Conservation (phyloP, 2,329 filamentous ascomycete genomes). For the Calonectria pauciramosa region DNA sequence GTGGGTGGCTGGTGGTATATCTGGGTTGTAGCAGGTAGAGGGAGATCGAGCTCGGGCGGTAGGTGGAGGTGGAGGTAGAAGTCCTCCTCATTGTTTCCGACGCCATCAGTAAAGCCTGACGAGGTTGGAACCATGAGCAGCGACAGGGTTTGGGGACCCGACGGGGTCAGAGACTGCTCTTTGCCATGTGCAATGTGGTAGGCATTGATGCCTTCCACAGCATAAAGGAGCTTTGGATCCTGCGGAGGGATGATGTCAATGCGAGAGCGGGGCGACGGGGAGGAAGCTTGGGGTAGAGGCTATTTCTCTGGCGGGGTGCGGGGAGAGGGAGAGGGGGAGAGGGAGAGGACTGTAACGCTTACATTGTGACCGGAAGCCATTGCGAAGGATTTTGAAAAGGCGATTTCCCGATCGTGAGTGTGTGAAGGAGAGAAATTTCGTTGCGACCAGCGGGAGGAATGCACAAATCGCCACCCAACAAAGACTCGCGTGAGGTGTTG, state of each 20-base stretch:
- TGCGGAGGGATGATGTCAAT: conserved; percentile 36
- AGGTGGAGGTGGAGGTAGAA: conserved; percentile 97
- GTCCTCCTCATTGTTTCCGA: conserved; percentile 82
- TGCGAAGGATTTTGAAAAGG: not conserved
- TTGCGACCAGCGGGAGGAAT: not conserved
- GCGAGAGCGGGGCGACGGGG: conserved; percentile 1
- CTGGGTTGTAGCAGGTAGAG: conserved; percentile 94
- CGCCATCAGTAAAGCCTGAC: conserved; percentile 75
- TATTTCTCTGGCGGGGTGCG: not conserved
- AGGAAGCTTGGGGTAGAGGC: conserved; percentile 28
- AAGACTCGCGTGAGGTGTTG: not conserved
- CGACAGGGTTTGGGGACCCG: conserved; percentile 91
- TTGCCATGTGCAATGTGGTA: conserved; percentile 92
- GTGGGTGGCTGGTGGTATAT: conserved; percentile 95
- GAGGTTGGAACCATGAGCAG: conserved; percentile 96
- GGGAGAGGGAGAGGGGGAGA: not conserved
- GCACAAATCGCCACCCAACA: conserved; percentile 12
- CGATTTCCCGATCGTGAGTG: not conserved
- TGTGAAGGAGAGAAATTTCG: not conserved
- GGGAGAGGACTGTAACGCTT: conserved; percentile 24
- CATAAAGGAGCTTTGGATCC: conserved; percentile 77
- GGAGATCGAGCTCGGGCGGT: conserved; percentile 93
- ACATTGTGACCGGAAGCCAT: conserved; percentile 53
- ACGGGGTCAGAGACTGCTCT: conserved; percentile 85
- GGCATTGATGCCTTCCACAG: conserved; percentile 87